Base-by-base conservation (phyloP, 495 filamentous ascomycete species). In the Neurospora africana region DNA sequence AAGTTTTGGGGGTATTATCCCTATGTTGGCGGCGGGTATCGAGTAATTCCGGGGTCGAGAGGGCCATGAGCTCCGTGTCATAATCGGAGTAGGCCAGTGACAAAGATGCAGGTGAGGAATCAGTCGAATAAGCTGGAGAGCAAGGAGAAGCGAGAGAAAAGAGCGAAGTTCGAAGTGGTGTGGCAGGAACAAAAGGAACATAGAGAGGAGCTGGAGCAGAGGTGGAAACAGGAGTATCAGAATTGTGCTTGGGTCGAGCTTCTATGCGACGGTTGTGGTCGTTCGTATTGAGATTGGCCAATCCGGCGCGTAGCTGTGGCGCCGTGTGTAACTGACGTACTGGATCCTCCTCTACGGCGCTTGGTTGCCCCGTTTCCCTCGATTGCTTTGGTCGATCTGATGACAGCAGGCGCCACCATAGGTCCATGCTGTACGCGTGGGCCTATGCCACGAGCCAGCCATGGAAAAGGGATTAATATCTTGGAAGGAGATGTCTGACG, bases 41-140 rank as follows among this genome's bases (percentile, higher is more conserved):
- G 40, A 74, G 68, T 3, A 72, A 36, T 9, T 74, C 65, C 21
- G 39, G 40, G 15, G 39, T 70, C 39, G 69, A 61, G 41, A 70
- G 69, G 39, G 69, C 69, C 69, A 35, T 47, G 30, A 5, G 15
- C 15, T 65, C 53, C 27, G 53, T 65, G 2, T 65, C 53, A 65
- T 65, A 65, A 33, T 65, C 15, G 27, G 53, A 65, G 23, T 65
- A 65, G 6, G 53, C 53, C 13, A 65, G 27, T 19, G 53, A 65
- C 53, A 65, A 33, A 65, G 53, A 65, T 5, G 27, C 53, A 65
- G 53, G 53, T 65, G 53, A 65, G 53, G 53, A 65, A 33, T 65
- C 53, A 33, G 53, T 65, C 53, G 53, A 65, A 33, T 65, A 65
- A 33, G 53, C 53, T 65, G 27, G 53, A 65, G 53, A 65, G 27